Evolutionary conservation across 331 rosid genomes (phyloP).

Genomic region (Phaseolus coccineus): DNA sequence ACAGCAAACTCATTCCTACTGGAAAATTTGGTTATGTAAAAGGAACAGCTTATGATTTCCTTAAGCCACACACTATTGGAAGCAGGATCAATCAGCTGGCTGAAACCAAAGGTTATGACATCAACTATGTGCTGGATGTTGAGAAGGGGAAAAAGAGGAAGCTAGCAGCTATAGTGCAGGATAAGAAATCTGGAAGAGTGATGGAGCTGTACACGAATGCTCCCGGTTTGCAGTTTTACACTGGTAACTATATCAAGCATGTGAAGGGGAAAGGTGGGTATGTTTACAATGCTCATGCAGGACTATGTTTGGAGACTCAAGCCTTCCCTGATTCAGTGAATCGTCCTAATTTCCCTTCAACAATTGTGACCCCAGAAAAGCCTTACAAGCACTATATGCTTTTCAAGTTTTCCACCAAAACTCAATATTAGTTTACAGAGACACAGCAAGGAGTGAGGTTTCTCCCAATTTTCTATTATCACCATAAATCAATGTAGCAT

Average conservation of each 20-base stretch:
- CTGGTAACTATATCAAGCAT: slow-evolving; percentile 58
- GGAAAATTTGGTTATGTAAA: slow-evolving; percentile 65
- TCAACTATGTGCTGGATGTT: slow-evolving; percentile 73
- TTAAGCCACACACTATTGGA: slow-evolving; percentile 59
- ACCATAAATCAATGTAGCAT: neutral
- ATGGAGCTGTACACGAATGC: slow-evolving; percentile 67
- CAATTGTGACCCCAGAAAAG: slow-evolving; percentile 70
- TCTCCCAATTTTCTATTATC: neutral
- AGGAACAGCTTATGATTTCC: slow-evolving; percentile 89
- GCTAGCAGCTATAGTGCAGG: slow-evolving; percentile 62
- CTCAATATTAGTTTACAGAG: slow-evolving; percentile 8
- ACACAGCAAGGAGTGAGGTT: neutral
- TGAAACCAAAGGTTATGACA: slow-evolving; percentile 68
- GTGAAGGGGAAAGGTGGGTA: slow-evolving; percentile 75
- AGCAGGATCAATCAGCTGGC: slow-evolving; percentile 66
- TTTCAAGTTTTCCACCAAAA: slow-evolving; percentile 64
- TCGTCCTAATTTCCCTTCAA: slow-evolving; percentile 83
- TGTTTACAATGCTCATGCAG: slow-evolving; percentile 67
- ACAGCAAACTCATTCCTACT: slow-evolving; percentile 72
- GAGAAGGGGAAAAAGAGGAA: slow-evolving; percentile 42
- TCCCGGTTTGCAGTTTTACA: slow-evolving; percentile 86
- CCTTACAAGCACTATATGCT: slow-evolving; percentile 74
- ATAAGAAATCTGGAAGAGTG: slow-evolving; percentile 70
- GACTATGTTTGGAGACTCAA: slow-evolving; percentile 83
- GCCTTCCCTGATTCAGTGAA: slow-evolving; percentile 88